A percentile compares a stretch with the other conserved stretches of the same genome.
phyloP scores from a whole-genome alignment of 495 filamentous ascomycete species.

The Bathelium albidoporum region DNA sequence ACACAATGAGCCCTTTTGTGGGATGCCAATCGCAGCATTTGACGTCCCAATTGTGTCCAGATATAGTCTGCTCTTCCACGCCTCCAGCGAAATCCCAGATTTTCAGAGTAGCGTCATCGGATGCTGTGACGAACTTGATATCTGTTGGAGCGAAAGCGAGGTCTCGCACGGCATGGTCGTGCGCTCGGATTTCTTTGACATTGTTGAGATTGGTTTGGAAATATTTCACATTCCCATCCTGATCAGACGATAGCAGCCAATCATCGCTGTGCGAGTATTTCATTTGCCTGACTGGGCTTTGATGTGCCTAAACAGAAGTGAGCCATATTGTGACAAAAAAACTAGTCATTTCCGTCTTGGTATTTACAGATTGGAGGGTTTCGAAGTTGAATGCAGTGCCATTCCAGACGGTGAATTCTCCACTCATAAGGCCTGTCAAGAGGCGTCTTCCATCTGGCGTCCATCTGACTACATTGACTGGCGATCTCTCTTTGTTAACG shows the following conservation, averaged over 20 bases:
- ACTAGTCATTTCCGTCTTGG: neutral
- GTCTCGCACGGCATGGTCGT: conserved; percentile 79
- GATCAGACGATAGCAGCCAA: conserved; percentile 92
- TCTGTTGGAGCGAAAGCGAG: conserved; percentile 91
- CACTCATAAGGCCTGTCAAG: conserved; percentile 86
- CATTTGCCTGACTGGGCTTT: conserved; percentile 78
- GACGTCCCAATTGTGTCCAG: conserved; percentile 91
- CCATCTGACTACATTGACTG: conserved; percentile 95
- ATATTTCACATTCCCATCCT: conserved; percentile 92
- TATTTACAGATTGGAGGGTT: conserved; percentile 47
- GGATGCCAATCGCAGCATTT: conserved; percentile 97
- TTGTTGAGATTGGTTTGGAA: conserved; percentile 99
- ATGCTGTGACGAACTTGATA: conserved; percentile 89
- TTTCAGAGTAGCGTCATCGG: conserved; percentile 84
- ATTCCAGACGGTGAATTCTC: conserved; percentile 98
- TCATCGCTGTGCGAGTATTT: conserved; percentile 90
- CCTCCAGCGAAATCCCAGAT: conserved; percentile 94
- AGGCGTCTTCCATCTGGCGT: conserved; percentile 89
- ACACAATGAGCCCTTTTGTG: conserved; percentile 85
- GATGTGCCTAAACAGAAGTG: conserved; percentile 69
- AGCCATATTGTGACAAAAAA: too few relatives aligned
- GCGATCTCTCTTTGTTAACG: conserved; percentile 93
- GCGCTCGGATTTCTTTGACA: conserved; percentile 85
- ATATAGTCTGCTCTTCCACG: conserved; percentile 64
- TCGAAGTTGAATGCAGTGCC: conserved; percentile 98